phyloP scores from a whole-genome alignment of 257 asterid species.

The Anisodus acutangulus region DNA sequence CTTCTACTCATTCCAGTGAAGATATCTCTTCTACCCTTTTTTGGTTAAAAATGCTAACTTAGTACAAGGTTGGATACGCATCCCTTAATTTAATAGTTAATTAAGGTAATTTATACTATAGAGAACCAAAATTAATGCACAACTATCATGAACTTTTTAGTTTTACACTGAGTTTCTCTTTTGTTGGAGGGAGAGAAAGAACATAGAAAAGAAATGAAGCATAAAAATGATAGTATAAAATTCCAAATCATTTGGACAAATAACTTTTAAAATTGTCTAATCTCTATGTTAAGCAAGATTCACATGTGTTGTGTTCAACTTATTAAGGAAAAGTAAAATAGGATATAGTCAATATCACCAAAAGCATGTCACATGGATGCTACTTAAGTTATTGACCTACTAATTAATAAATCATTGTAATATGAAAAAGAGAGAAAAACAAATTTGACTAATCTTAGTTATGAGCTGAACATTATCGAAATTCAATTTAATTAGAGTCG shows the following conservation, averaged over 20 bases:
- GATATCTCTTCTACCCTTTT: neutral
- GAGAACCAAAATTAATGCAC: neutral
- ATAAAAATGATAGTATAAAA: neutral
- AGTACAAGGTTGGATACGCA: neutral
- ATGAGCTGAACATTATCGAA: neutral
- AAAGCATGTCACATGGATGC: neutral
- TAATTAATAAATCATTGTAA: neutral
- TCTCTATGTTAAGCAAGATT: neutral
- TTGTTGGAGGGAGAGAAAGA: neutral
- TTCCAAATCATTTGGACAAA: neutral
- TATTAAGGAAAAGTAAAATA: neutral
- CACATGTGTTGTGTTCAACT: neutral
- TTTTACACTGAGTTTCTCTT: neutral
- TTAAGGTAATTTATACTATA: too few relatives aligned
- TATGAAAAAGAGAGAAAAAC: neutral
- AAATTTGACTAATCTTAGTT: neutral
- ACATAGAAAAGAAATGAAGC: neutral
- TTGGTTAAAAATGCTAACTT: neutral
- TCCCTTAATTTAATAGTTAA: neutral
- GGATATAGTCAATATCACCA: constrained; percentile 1
- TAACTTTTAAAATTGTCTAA: neutral
- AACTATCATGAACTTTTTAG: neutral
- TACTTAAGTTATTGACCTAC: neutral
- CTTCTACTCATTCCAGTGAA: neutral
- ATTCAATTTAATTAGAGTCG: neutral